Base-by-base conservation (phyloP, 495 filamentous ascomycete genomes). In the Collariella sp. region DNA sequence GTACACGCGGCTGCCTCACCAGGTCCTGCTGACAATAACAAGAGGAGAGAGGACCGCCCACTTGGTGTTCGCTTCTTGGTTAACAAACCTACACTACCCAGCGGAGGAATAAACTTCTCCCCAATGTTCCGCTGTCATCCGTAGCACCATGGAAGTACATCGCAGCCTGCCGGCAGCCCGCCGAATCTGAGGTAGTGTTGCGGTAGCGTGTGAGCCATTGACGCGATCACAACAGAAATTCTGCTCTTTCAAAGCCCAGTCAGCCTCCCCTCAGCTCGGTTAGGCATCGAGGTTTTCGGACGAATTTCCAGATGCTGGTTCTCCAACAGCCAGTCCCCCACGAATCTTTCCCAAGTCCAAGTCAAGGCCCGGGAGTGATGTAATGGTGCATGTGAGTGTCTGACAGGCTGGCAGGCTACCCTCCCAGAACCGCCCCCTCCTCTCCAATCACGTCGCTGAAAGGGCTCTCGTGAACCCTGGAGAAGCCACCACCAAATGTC, bases 1-100 rank as follows among this genome's bases (percentile, higher is more conserved):
- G 22, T 23, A 50, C 36, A 50, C 36, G 48, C 31, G 48, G 46
- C 36, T 23, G 48, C 48, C 48, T 50, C 48, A 50, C 23, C 23
- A 31, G 48, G 46, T 50, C 26, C 26, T 31, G 26, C 26, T 31
- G 26, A 31, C 26, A 31, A 31, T 31, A 9, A 31, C 9, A 31
- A 31, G 26, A 31, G 26, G 9, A 31, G 9, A 31, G 26, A 31
- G 9, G 26, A 4, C 26, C 26, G 26, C 9, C 26, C 26, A 5
- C 26, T 9, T 4, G 4, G 26, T 31, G 26, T 31, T n/a, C n/a
- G n/a, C n/a, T n/a, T n/a, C n/a, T n/a, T n/a, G n/a, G n/a, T n/a
- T n/a, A n/a, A n/a, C n/a, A n/a, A n/a, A n/a, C n/a, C n/a, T n/a
- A n/a, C n/a, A n/a, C n/a, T n/a, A n/a, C n/a, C n/a, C n/a, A n/a